Percentiles rank a stretch among this genome's conserved stretches.
phyloP scores from a whole-genome alignment of 768 basidiomycete genomes.

The Trametes gibbosa region DNA sequence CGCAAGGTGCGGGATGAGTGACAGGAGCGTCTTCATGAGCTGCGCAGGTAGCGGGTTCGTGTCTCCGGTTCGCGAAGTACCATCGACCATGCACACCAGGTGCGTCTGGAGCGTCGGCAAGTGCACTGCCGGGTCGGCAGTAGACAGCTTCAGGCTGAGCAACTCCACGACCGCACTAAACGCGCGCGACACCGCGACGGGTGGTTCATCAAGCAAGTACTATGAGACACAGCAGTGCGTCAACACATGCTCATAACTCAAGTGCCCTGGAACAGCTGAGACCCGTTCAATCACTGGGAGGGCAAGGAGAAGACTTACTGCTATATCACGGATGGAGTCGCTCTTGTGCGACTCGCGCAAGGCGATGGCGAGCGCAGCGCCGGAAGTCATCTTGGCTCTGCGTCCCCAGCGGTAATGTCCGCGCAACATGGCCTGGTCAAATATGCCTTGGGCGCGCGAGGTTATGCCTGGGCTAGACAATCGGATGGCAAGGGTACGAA shows the following conservation, averaged over 20 bases:
- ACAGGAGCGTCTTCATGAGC: conserved; percentile 20
- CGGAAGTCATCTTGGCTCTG: conserved; percentile 66
- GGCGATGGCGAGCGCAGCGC: conserved; percentile 65
- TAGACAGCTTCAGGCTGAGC: conserved; percentile 51
- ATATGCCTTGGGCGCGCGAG: conserved; percentile 64
- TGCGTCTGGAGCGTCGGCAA: conserved; percentile 56
- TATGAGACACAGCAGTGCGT: conserved; percentile 23
- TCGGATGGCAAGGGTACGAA: conserved; percentile 56
- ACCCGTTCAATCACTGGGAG: conserved; percentile 1
- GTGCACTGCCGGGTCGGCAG: conserved; percentile 58
- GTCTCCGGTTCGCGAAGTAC: background rate
- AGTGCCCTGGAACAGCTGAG: conserved; percentile 14
- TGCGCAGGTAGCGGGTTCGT: conserved; percentile 16
- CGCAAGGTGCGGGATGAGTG: conserved; percentile 20
- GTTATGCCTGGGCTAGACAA: conserved; percentile 59
- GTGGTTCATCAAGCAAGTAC: conserved; percentile 53
- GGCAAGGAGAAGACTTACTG: conserved; percentile 36
- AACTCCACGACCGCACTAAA: conserved; percentile 51
- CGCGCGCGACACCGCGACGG: conserved; percentile 49
- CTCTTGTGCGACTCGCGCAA: conserved; percentile 69
- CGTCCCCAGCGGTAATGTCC: conserved; percentile 71
- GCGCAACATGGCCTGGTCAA: conserved; percentile 61
- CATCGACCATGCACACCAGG: conserved; percentile 32
- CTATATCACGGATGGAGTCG: conserved; percentile 66
- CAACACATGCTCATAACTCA: conserved; percentile 21